Conservation (phyloP, 257 asterid species). For the Perilla frutescens region DNA sequence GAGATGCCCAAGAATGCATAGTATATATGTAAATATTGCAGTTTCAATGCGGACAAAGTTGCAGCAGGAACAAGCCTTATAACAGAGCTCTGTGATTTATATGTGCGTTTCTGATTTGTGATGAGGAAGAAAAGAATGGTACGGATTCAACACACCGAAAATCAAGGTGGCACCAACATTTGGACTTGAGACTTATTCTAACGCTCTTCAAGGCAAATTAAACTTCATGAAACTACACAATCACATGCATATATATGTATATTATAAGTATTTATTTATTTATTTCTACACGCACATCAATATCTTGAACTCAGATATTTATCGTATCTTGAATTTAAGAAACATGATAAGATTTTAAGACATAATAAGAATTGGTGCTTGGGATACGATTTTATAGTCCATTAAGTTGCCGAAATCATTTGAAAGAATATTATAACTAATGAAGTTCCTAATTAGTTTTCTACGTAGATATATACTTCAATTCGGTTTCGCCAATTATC, state of each 20-base stretch:
- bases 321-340: too few species aligned
- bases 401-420: too few species aligned
- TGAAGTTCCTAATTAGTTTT: too few species aligned
- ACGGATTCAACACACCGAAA: constrained; percentile 43
- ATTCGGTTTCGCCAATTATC: too few species aligned
- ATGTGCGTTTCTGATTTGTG: constrained; percentile 20
- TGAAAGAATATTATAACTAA: too few species aligned
- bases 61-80: constrained; percentile 16
- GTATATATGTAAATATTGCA: constrained; percentile 19
- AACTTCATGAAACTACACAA: background rate
- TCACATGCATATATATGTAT: background rate
- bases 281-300: background rate
- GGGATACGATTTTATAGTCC: too few species aligned
- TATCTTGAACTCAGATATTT: background rate
- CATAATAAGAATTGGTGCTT: too few species aligned
- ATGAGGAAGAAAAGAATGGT: constrained; percentile 35
- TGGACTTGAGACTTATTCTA: constrained; percentile 43
- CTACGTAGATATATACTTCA: too few species aligned
- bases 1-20: constrained; percentile 66
- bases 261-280: background rate
- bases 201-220: constrained; percentile 46
- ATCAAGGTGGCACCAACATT: constrained; percentile 37
- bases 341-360: too few species aligned
- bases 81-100: constrained; percentile 12
- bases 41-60: background rate